Base-by-base conservation (phyloP, 2,329 filamentous ascomycete genomes). In the Colletotrichum limetticola region DNA sequence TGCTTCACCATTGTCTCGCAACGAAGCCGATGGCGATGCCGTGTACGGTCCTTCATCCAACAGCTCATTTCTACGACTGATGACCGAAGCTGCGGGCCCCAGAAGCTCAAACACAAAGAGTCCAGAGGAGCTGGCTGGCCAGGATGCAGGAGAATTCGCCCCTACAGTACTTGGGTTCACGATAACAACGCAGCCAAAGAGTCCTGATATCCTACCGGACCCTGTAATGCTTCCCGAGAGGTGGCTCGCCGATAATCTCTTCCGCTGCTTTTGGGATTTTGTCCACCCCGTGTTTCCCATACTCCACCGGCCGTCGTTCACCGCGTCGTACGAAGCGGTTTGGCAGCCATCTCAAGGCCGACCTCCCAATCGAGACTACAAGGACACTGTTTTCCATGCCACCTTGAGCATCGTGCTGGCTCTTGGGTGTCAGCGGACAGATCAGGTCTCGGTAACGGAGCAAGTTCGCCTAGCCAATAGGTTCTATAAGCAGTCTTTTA, bases 361-460 rank as follows among this genome's bases (percentile, higher is more conserved):
- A 5, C 19, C n/a, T 11, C 56, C 26, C 8, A 30, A 35, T n/a
- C 46, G 49, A 4, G 61, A 55, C 6, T 60, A 22, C 42, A 70
- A 66, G 12, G 74, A 77, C 7, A 49, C 74, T 0, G 57, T 78
- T 0, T 77, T 77, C 55, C 72, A 74, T 22, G 75, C 79, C 12
- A 78, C 72, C 2, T 66, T 82, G 6, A 82, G 81, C 69, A 76
- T 81, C 22, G 73, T 79, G 3, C 75, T 82, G 19, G 80, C 80
- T 6, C 56, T 81, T 4, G 79, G 77, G 6, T 79, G 78, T 53
- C 76, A 78, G 59, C 76, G 76, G 8, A 77, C 73, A 69, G 75
- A 74, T 4, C 64, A 58, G 9, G 46, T 68, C 26, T 60, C 59
- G 0, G 58, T 57, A 0, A 28, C 65, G 5, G 55, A 75, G 3